Evolutionary conservation across 768 basidiomycete genomes (phyloP).

Genomic region (Leccinum broughii): DNA sequence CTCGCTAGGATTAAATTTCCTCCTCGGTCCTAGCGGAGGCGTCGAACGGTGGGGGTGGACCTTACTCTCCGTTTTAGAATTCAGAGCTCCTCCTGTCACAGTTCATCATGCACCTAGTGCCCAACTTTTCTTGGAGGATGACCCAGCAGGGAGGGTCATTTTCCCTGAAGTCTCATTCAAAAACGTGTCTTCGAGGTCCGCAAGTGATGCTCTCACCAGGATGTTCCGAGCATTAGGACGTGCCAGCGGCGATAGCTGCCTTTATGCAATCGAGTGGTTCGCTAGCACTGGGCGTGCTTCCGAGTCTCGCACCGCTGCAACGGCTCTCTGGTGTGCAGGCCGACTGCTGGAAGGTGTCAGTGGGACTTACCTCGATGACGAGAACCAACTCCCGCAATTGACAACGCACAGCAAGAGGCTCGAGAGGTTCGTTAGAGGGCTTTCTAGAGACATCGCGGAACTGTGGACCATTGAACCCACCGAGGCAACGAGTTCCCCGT

Average conservation of each 20-base stretch:
- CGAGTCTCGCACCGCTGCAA: slow-evolving; percentile 47
- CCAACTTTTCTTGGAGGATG: slow-evolving; percentile 57
- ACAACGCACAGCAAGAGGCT: slow-evolving; percentile 45
- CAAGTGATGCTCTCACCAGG: slow-evolving; percentile 54
- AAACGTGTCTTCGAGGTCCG: slow-evolving; percentile 51
- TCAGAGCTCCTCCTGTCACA: slow-evolving; percentile 54
- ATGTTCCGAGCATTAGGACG: slow-evolving; percentile 77
- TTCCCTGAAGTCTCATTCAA: slow-evolving; percentile 66
- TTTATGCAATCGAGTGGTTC: slow-evolving; percentile 87
- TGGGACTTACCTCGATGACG: slow-evolving; percentile 42
- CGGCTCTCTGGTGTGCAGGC: slow-evolving; percentile 85
- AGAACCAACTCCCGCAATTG: slow-evolving; percentile 9
- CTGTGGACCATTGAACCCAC: slow-evolving; percentile 61
- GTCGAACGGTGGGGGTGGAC: slow-evolving; percentile 94
- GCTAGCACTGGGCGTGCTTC: slow-evolving; percentile 50
- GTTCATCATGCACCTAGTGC: slow-evolving; percentile 49
- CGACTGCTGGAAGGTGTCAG: slow-evolving; percentile 74
- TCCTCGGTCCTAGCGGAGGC: slow-evolving; percentile 79
- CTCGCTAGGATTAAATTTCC: slow-evolving; percentile 51
- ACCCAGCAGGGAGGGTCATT: slow-evolving; percentile 35
- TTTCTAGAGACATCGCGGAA: slow-evolving; percentile 65
- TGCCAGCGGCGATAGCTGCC: slow-evolving; percentile 64
- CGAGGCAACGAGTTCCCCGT: slow-evolving; percentile 24
- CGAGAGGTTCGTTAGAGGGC: slow-evolving; percentile 61
- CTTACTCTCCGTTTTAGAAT: slow-evolving; percentile 77